Percentiles rank a stretch among this genome's conserved stretches.
These are phyloP conservation scores for Tricholoma saponaceum DNA, from an alignment of 768 basidiomycete genomes.

Conservation along the genomic window DNA sequence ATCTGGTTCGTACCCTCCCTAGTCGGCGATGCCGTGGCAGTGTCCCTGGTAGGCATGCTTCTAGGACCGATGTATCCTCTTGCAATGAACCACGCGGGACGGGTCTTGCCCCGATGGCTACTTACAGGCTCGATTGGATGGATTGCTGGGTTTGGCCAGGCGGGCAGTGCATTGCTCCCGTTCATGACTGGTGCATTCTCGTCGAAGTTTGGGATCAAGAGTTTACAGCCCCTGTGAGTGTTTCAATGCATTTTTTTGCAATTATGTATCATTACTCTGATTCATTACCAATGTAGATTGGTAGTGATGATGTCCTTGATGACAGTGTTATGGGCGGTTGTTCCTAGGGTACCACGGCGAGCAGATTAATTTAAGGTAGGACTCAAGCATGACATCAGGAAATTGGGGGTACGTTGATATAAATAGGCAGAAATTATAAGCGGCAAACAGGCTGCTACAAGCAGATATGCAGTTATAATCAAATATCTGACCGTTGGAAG, in stretches of 20 bases:
- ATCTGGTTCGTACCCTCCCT: slow-evolving; percentile 70
- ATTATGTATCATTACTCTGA: background rate
- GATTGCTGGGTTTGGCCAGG: slow-evolving; percentile 67
- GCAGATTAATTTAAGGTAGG: slow-evolving; percentile 10
- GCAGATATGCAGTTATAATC: too few relatives aligned
- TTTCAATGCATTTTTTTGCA: background rate
- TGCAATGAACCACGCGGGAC: slow-evolving; percentile 65
- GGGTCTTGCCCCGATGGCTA: slow-evolving; percentile 68
- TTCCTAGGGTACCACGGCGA: slow-evolving; percentile 28
- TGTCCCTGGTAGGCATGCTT: slow-evolving; percentile 61
- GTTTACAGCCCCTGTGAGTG: slow-evolving; percentile 59
- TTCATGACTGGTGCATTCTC: slow-evolving; percentile 73
- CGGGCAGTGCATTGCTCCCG: slow-evolving; percentile 68
- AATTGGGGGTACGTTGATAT: too few relatives aligned
- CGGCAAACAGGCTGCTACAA: too few relatives aligned
- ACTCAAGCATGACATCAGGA: too few relatives aligned
- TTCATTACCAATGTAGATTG: slow-evolving; percentile 29
- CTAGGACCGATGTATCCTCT: slow-evolving; percentile 78
- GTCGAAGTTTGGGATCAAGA: slow-evolving; percentile 54
- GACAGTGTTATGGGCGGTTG: slow-evolving; percentile 52
- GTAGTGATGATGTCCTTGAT: slow-evolving; percentile 60
- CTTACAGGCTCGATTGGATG: slow-evolving; percentile 63
- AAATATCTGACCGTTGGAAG: too few relatives aligned
- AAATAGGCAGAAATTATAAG: too few relatives aligned
- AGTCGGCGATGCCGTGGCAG: slow-evolving; percentile 58